phyloP scores from a whole-genome alignment of 371 early-diverging fungal genomes.

The Dinochytrium kinnereticum region DNA sequence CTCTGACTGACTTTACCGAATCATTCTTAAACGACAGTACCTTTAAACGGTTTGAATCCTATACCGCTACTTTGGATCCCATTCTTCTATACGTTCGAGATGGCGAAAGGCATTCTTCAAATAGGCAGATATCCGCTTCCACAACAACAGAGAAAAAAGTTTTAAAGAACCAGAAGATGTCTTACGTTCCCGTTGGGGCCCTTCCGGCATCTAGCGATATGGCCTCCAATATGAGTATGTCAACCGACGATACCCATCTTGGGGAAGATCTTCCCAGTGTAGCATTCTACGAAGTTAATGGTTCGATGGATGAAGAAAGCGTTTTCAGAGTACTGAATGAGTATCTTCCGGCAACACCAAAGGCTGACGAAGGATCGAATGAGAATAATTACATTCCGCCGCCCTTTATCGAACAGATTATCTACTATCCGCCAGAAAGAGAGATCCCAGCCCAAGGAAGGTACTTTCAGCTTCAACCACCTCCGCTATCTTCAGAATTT shows the following conservation, averaged over 20 bases:
- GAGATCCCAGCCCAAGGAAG: constrained; percentile 18
- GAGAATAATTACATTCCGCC: constrained; percentile 33
- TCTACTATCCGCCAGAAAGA: constrained; percentile 40
- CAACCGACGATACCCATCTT: constrained; percentile 31
- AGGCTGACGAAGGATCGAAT: constrained; percentile 26
- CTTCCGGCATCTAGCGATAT: constrained; percentile 5
- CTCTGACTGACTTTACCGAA: constrained; percentile 40
- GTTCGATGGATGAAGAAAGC: constrained; percentile 36
- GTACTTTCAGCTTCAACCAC: constrained; percentile 39
- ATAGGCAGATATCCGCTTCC: constrained; percentile 27
- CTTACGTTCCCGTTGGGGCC: neutral
- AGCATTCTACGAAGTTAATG: constrained; percentile 41
- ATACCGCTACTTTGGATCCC: constrained; percentile 42
- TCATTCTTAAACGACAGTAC: constrained; percentile 47
- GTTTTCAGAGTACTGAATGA: constrained; percentile 46
- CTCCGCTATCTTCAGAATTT: constrained; percentile 21
- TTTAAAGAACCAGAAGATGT: constrained; percentile 3
- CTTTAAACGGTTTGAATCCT: constrained; percentile 46
- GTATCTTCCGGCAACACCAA: constrained; percentile 36
- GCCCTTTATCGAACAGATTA: constrained; percentile 49
- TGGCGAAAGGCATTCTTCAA: constrained; percentile 38
- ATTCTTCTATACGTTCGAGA: constrained; percentile 46
- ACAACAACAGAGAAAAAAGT: constrained; percentile 40
- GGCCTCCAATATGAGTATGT: constrained; percentile 14
- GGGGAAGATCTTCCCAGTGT: constrained; percentile 33